Base-by-base conservation (phyloP, 495 filamentous ascomycete genomes). In the Clohesyomyces aquaticus region DNA sequence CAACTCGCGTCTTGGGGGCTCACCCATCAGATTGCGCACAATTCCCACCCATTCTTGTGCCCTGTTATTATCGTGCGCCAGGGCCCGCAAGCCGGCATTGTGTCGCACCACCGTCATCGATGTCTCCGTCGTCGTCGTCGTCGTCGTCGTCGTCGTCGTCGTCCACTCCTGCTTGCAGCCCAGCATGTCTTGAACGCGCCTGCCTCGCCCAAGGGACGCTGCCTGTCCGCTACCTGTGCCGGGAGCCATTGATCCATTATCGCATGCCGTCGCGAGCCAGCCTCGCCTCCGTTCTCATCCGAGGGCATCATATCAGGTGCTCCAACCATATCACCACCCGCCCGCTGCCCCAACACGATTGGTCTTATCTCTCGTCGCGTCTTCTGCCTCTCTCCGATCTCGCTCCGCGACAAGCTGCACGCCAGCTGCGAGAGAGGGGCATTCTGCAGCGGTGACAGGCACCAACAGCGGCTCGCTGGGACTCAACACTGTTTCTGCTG, bases 251-350 rank as follows among this genome's bases (percentile, higher is more conserved):
- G 32, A 38, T n/a, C n/a, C n/a, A n/a, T n/a, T n/a, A n/a, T n/a
- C n/a, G n/a, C n/a, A n/a, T 50, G 61, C 61, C 25, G 6, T 25
- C 8, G 45, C 28, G 42, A 16, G 22, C n/a, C 22, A 27, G 18
- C 51, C 43, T n/a, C 16, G 46, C 25, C 48, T 53, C 55, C 62
- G 62, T 48, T 18, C 14, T 45, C 42, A 42, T 38, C 61, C 61
- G 61, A 58, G 8, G n/a, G 42, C 41, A 16, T 26, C 43, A 64
- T 64, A 55, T 63, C 59, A 55, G 26, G 18, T 25, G 41, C 46
- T 23, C 62, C 62, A 59, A 65, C 62, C 55, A 54, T 65, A 42
- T 52, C 62, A 55, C 62, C 62, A 65, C 62, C 55, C 62, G 23
- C 55, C 21, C 42, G 28, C 55, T 21, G 3, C 19, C 62, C 28